Evolutionary conservation across 1,284 basidiomycete genomes (phyloP).

Genomic region (Naganishia liquefaciens): DNA sequence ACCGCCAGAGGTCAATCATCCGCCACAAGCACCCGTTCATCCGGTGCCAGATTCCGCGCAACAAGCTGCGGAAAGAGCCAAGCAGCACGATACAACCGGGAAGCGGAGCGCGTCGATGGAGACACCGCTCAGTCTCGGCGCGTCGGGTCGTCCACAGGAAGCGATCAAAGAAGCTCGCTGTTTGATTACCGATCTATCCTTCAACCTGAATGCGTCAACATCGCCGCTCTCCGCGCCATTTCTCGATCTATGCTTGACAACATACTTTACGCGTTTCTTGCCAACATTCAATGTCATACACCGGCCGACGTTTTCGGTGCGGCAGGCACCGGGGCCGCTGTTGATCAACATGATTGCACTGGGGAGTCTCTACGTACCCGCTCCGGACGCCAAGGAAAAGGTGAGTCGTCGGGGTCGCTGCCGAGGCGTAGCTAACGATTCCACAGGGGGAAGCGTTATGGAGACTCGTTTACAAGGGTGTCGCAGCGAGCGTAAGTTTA

Average conservation of each 20-base stretch:
- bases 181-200: slow-evolving; percentile 33
- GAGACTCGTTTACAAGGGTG: slow-evolving; percentile 33
- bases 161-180: slow-evolving; percentile 31
- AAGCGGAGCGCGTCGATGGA: slow-evolving; percentile 12
- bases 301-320: slow-evolving; percentile 30
- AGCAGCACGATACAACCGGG: background rate
- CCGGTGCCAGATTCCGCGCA: background rate
- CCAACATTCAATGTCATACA: slow-evolving; percentile 32
- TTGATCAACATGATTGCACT: slow-evolving; percentile 33
- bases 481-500: slow-evolving; percentile 23
- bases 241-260: slow-evolving; percentile 30
- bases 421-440: background rate
- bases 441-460: slow-evolving; percentile 32
- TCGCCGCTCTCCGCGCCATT: slow-evolving; percentile 31
- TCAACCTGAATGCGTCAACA: slow-evolving; percentile 27
- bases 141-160: slow-evolving; percentile 25
- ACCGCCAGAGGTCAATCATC: background rate
- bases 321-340: slow-evolving; percentile 27
- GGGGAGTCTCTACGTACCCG: slow-evolving; percentile 29
- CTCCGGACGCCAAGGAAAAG: slow-evolving; percentile 29
- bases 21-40: background rate
- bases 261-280: slow-evolving; percentile 31
- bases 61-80: background rate
- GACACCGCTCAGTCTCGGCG: slow-evolving; percentile 1
- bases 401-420: background rate